phyloP scores from a whole-genome alignment of 2,329 filamentous ascomycete genomes.

The Xylariaceae sp. region DNA sequence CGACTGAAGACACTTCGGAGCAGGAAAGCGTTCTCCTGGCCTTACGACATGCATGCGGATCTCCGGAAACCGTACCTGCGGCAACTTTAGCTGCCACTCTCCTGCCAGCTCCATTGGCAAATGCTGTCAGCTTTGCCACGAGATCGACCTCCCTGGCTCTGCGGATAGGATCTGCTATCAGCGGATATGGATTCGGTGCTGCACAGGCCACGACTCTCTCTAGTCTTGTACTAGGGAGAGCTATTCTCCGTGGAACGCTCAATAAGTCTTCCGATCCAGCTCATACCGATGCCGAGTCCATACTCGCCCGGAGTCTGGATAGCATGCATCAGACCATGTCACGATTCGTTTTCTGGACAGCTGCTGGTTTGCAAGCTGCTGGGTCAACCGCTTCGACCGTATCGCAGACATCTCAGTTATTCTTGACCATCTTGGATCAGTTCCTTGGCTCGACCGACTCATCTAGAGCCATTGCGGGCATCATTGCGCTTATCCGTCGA shows the following conservation, averaged over 20 bases:
- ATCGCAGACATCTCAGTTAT: slow-evolving; percentile 52
- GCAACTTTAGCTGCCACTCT: slow-evolving; percentile 41
- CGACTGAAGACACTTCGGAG: slow-evolving; percentile 10
- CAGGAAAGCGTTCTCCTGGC: slow-evolving; percentile 7
- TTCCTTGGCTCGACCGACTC: slow-evolving; percentile 66
- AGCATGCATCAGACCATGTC: slow-evolving; percentile 53
- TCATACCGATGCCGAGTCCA: slow-evolving; percentile 49
- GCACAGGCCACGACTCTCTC: slow-evolving; percentile 53
- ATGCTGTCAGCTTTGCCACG: slow-evolving; percentile 55
- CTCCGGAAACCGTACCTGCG: slow-evolving; percentile 6
- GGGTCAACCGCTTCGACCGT: slow-evolving; percentile 49
- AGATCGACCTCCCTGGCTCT: slow-evolving; percentile 55
- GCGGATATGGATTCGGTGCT: slow-evolving; percentile 48
- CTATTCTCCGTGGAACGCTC: slow-evolving; percentile 50
- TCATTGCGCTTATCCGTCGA: slow-evolving; percentile 57
- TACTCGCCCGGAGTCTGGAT: slow-evolving; percentile 53
- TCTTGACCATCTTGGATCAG: slow-evolving; percentile 56
- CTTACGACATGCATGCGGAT: not conserved
- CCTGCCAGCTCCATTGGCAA: slow-evolving; percentile 53
- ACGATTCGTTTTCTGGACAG: slow-evolving; percentile 56
- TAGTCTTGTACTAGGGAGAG: slow-evolving; percentile 51
- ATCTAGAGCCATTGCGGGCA: slow-evolving; percentile 61
- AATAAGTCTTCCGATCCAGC: slow-evolving; percentile 47
- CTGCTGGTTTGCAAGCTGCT: slow-evolving; percentile 55
- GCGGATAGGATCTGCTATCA: slow-evolving; percentile 47